These are phyloP conservation scores for Phylloporus rhodoxanthus DNA, from an alignment of 768 basidiomycete genomes.

Conservation along the genomic window DNA sequence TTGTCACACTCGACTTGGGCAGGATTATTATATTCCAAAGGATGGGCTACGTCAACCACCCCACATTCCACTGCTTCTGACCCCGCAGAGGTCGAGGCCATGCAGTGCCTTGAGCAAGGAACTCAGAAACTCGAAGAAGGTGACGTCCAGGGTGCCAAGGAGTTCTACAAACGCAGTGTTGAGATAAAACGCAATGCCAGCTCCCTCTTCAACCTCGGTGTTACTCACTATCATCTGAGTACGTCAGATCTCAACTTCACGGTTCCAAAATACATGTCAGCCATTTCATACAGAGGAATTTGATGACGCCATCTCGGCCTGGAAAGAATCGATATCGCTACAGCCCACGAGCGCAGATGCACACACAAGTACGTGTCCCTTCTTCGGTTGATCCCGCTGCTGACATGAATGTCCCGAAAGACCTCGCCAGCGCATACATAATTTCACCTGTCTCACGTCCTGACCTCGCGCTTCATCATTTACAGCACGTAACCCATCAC, in stretches of 20 bases:
- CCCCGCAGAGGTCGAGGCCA: constrained; percentile 75
- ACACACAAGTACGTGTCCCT: constrained; percentile 65
- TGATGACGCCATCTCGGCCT: constrained; percentile 76
- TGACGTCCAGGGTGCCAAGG: constrained; percentile 73
- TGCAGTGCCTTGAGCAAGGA: constrained; percentile 75
- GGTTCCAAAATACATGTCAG: constrained; percentile 13
- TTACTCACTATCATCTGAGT: constrained; percentile 88
- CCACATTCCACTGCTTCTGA: constrained; percentile 77
- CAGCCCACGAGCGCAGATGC: constrained; percentile 83
- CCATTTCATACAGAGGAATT: constrained; percentile 61
- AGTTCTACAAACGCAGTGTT: constrained; percentile 69
- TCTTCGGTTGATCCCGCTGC: constrained; percentile 15
- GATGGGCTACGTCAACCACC: constrained; percentile 77
- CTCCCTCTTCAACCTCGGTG: constrained; percentile 82
- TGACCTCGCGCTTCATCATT: constrained; percentile 81
- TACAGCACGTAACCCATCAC: constrained; percentile 49
- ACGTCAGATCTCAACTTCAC: constrained; percentile 27
- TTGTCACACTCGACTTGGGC: constrained; percentile 5
- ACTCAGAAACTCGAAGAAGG: constrained; percentile 83
- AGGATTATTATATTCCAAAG: constrained; percentile 28
- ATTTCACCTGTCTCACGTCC: constrained; percentile 74
- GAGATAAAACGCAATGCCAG: constrained; percentile 77
- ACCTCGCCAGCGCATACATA: constrained; percentile 86
- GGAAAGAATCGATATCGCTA: constrained; percentile 78
- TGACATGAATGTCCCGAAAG: constrained; percentile 37